phyloP scores from a whole-genome alignment of 31 red algal genomes.

The Bonnemaisonia californica region DNA sequence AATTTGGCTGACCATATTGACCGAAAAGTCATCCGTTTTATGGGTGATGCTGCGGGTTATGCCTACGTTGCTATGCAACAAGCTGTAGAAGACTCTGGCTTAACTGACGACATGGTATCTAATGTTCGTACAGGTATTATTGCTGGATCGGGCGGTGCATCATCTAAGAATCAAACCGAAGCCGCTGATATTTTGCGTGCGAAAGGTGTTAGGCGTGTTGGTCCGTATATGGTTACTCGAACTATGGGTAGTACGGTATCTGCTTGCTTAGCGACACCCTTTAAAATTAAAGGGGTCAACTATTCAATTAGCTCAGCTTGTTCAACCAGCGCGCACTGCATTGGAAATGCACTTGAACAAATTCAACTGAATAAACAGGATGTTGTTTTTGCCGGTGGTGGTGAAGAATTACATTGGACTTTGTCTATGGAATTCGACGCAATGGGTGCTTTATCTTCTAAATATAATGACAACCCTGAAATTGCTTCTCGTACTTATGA shows the following conservation, averaged over 20 bases:
- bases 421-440: too few species aligned
- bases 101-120: background rate
- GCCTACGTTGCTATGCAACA: background rate
- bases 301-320: too few species aligned
- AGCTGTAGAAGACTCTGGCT: background rate
- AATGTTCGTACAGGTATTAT: background rate
- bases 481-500: constrained; percentile 70
- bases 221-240: background rate
- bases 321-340: too few species aligned
- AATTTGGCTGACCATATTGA: background rate
- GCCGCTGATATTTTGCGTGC: background rate
- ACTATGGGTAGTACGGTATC: background rate
- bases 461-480: constrained; percentile 2
- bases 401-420: too few species aligned
- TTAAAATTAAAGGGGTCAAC: too few species aligned
- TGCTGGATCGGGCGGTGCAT: background rate
- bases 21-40: background rate
- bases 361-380: too few species aligned
- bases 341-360: too few species aligned
- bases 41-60: background rate
- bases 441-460: too few species aligned
- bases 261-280: constrained; percentile 21
- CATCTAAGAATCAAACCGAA: background rate
- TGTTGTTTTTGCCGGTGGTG: too few species aligned
- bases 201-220: background rate